phyloP scores from a whole-genome alignment of 768 basidiomycete species.

The Strobilomyces echinocephalus region DNA sequence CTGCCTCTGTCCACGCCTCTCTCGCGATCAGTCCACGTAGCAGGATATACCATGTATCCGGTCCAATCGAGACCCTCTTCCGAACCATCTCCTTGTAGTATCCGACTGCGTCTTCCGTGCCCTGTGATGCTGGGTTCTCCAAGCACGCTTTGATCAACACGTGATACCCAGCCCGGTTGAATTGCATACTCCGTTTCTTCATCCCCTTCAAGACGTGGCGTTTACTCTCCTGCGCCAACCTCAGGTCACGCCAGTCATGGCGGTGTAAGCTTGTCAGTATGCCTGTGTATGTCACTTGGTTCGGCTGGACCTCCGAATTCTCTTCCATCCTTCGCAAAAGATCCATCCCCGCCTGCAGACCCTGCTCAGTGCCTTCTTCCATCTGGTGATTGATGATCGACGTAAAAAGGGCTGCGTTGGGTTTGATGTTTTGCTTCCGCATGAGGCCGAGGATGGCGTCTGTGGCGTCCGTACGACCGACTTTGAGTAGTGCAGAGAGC shows the following conservation, averaged over 20 bases:
- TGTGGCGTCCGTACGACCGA: conserved; percentile 62
- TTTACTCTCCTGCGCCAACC: conserved; percentile 43
- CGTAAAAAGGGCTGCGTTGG: conserved; percentile 73
- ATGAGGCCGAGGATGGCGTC: conserved; percentile 65
- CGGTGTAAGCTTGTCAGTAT: conserved; percentile 71
- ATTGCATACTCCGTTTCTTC: conserved; percentile 46
- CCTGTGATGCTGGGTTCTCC: conserved; percentile 44
- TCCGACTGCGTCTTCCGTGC: conserved; percentile 49
- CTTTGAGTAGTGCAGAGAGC: conserved; percentile 69
- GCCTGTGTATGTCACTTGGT: conserved; percentile 79
- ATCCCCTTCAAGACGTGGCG: conserved; percentile 54
- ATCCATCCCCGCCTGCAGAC: conserved; percentile 60
- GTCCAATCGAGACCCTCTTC: conserved; percentile 41
- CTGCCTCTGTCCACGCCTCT: conserved; percentile 57
- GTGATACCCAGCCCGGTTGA: conserved; percentile 70
- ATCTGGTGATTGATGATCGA: conserved; percentile 77
- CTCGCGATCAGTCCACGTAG: conserved; percentile 58
- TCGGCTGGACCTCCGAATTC: conserved; percentile 48
- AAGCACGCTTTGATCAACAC: conserved; percentile 68
- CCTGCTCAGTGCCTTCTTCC: conserved; percentile 46
- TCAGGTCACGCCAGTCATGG: conserved; percentile 44
- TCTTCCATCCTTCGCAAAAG: conserved; percentile 75
- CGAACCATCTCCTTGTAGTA: conserved; percentile 60
- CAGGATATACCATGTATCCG: conserved; percentile 76
- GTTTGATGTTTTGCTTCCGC: conserved; percentile 65